Evolutionary conservation across 2,329 filamentous ascomycete species (phyloP).

Genomic region (Penicillium griseofulvum): DNA sequence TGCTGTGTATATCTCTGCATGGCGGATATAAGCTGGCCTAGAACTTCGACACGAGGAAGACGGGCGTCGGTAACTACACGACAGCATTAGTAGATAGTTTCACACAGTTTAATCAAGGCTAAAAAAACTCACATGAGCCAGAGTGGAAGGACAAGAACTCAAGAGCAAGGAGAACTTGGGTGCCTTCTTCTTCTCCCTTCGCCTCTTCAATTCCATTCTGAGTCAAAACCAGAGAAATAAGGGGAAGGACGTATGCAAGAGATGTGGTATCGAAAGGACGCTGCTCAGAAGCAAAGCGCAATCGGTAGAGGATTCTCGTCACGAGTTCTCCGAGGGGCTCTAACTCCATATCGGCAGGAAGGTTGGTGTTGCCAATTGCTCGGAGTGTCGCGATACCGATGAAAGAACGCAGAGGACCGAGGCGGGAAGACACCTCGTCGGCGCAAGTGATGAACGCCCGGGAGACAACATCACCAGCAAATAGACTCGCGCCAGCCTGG

Average conservation of each 20-base stretch:
- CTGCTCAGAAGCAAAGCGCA: constrained; percentile 88
- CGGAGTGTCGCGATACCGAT: constrained; percentile 84
- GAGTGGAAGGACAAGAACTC: constrained; percentile 91
- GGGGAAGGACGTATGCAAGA: constrained; percentile 79
- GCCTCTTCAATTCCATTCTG: constrained; percentile 70
- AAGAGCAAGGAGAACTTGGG: constrained; percentile 82
- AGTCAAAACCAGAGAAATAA: constrained; percentile 74
- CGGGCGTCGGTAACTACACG: constrained; percentile 59
- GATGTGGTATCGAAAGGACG: constrained; percentile 89
- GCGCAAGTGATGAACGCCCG: constrained; percentile 77
- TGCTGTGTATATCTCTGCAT: constrained; percentile 91
- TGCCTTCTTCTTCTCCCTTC: constrained; percentile 72
- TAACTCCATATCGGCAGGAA: constrained; percentile 69
- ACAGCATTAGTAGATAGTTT: background rate
- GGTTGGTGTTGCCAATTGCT: constrained; percentile 68
- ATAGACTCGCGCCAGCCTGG: constrained; percentile 69
- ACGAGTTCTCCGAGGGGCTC: constrained; percentile 79
- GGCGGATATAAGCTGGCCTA: constrained; percentile 69
- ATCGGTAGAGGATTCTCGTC: constrained; percentile 83
- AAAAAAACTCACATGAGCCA: constrained; percentile 58
- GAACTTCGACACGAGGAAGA: constrained; percentile 71
- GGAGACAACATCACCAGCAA: constrained; percentile 77
- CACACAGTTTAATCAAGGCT: too few species aligned
- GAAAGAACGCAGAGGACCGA: constrained; percentile 76
- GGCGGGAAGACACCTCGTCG: constrained; percentile 67